Evolutionary conservation across 495 filamentous ascomycete species (phyloP), one percentile per base, ranked within the genome.

Genomic region (Amphirosellinia nigrospora): DNA sequence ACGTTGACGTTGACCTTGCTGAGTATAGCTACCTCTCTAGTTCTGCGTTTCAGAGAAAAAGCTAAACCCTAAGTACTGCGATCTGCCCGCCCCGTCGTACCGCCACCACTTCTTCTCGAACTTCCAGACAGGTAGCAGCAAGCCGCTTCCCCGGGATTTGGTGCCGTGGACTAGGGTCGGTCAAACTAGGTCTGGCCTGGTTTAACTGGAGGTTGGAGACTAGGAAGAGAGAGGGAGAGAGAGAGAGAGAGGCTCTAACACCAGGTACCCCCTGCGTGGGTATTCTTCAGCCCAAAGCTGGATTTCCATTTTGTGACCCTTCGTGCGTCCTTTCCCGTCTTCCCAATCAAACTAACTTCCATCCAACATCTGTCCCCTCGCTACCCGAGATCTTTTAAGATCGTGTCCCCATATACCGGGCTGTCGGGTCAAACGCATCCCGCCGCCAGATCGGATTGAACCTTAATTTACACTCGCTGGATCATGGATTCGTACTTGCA

Each of bases 171-270:
- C 66, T 15, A 69, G 56, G 66, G 58, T 52, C 45, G 41, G 19
- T 34, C 32, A n/a, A 36, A 28, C 55, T 50, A 43, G 43, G 43
- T 23, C 63, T 52, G 43, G 41, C 16, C 43, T 66, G 52, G 59
- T n/a, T n/a, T 52, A 32, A 59, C 65, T 46, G 45, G 58, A 41
- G 32, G 58, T 70, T 70, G 68, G 68, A 56, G 68, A 64, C 53
- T 56, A 36, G 21, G 53, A 56, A 53, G 41, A 70, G n/a, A n/a
- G n/a, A n/a, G n/a, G n/a, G n/a, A n/a, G n/a, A n/a, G n/a, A n/a
- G n/a, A n/a, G n/a, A n/a, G n/a, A n/a, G n/a, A n/a, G 60, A 70
- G 67, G 66, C 66, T 69, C 66, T 59, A 34, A 34, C 66, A 61
- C 56, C 41, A 28, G 55, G 55, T 36, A 36, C 48, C 52, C 28